Conservation (phyloP, 1,284 basidiomycete species). For the Microbotryomycetes sp. region DNA sequence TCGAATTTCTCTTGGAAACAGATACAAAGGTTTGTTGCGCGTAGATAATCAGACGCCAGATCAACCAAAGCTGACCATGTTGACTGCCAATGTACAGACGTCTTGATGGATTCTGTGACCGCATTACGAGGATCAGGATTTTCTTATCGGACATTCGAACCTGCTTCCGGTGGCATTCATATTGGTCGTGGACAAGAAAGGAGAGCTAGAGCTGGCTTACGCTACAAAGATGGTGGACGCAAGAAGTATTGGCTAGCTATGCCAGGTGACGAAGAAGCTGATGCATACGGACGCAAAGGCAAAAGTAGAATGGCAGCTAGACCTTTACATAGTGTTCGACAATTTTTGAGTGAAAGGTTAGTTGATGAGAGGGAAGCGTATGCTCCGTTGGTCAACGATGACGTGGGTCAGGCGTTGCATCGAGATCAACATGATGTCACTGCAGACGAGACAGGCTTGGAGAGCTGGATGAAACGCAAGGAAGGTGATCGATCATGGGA, state of each 20-base stretch:
- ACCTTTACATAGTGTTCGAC: conserved; percentile 45
- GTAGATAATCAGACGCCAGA: too few relatives aligned
- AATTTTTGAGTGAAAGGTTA: conserved; percentile 49
- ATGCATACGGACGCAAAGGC: conserved; percentile 31
- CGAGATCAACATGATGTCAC: conserved; percentile 42
- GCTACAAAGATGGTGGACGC: conserved; percentile 82
- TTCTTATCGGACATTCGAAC: conserved; percentile 92
- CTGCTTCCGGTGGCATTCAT: conserved; percentile 86
- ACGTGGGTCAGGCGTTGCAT: conserved; percentile 63
- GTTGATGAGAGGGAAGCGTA: conserved; percentile 55
- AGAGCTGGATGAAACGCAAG: conserved; percentile 3
- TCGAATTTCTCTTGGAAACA: not conserved
- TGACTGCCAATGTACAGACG: conserved; percentile 62
- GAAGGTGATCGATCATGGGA: conserved; percentile 9
- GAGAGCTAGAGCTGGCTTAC: conserved; percentile 77
- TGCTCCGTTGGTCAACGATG: conserved; percentile 64
- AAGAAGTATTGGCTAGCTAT: conserved; percentile 54
- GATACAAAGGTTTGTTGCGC: conserved; percentile 41
- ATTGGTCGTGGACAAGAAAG: conserved; percentile 66
- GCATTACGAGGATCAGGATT: conserved; percentile 85
- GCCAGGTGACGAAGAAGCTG: conserved; percentile 47
- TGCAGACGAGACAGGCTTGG: not conserved
- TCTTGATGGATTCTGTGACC: conserved; percentile 73
- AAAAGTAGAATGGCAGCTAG: conserved; percentile 16
- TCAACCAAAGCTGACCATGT: too few relatives aligned